Conservation (phyloP, 2,329 filamentous ascomycete species). For the Calonectria hawksworthii region DNA sequence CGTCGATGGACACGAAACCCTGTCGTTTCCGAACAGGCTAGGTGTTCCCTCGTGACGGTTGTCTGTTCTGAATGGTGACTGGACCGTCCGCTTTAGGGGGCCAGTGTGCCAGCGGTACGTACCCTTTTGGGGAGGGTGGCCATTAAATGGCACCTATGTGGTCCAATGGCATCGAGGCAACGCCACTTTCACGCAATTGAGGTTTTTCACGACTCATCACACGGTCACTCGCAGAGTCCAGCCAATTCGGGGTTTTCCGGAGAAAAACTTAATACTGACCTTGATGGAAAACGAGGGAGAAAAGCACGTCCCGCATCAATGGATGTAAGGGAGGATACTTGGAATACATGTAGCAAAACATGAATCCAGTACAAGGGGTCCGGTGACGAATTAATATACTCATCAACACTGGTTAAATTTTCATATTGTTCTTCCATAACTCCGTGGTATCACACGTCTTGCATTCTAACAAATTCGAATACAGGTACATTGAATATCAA, state of each 20-base stretch:
- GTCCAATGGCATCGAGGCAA: background rate
- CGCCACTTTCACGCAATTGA: background rate
- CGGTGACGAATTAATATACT: too few relatives aligned
- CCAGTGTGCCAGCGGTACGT: background rate
- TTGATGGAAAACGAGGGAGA: background rate
- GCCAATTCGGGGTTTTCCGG: background rate
- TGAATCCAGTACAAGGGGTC: too few relatives aligned
- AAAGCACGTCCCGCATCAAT: background rate
- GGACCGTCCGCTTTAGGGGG: slow-evolving; percentile 10
- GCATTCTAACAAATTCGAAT: too few relatives aligned
- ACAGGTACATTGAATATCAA: too few relatives aligned
- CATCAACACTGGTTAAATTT: too few relatives aligned
- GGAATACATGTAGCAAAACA: too few relatives aligned
- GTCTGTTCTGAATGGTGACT: slow-evolving; percentile 10
- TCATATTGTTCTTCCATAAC: too few relatives aligned
- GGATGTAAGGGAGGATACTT: background rate
- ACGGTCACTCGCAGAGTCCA: background rate
- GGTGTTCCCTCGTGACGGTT: slow-evolving; percentile 24
- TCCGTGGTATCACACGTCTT: too few relatives aligned
- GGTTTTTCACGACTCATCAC: background rate
- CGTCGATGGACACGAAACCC: slow-evolving; percentile 17
- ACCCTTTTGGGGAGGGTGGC: background rate
- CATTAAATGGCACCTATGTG: background rate
- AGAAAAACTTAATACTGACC: background rate
- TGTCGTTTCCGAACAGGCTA: slow-evolving; percentile 18